Base-by-base conservation (phyloP, 768 basidiomycete genomes). In the Cubamyces sp. region DNA sequence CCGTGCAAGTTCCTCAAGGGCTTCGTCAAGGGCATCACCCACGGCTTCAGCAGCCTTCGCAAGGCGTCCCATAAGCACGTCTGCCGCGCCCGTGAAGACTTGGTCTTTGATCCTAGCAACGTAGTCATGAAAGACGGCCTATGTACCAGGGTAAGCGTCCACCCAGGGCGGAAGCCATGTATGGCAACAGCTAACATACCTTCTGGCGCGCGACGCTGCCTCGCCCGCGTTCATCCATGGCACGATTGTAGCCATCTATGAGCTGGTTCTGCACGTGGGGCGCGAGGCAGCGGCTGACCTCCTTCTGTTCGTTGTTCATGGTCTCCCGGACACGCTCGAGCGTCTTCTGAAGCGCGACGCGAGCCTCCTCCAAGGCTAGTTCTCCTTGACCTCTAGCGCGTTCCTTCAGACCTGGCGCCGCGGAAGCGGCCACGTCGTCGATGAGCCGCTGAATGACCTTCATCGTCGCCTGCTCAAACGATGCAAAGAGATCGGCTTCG, bases 201-300 rank as follows among this genome's bases (percentile, higher is more conserved):
- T 85, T 87, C 73, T 87, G 86, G 12, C 85, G 77, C 5, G 81
- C 82, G 5, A 87, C 84, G 59, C 82, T 83, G 11, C 86, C 86
- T 18, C 40, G 74, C 2, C 86, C 87, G 42, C 78, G 70, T 65
- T 87, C 83, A 54, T 78, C 73, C 80, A 84, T 81, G 0, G 86
- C 85, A 1, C 63, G 73, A 53, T 82, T 71, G 67, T 88, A 88
- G 0, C 82, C 84, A 7, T 81, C 78, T 11, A 74, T 25, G 12
- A 87, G 75, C 64, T 83, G 79, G 11, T 69, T 68, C 64, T 84
- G 82, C 14, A 87, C 79, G 67, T 85, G 82, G 16, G 85, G 85
- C 12, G 83, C 78, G 61, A 87, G 75, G 64, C 77, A 82, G 19
- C 85, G 76, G 0, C 85, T 86, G 6, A 84, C 74, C 54, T 86